Evolutionary conservation across 192 early-diverging fungal genomes (phyloP).

Genomic region (Coemansia sp.): DNA sequence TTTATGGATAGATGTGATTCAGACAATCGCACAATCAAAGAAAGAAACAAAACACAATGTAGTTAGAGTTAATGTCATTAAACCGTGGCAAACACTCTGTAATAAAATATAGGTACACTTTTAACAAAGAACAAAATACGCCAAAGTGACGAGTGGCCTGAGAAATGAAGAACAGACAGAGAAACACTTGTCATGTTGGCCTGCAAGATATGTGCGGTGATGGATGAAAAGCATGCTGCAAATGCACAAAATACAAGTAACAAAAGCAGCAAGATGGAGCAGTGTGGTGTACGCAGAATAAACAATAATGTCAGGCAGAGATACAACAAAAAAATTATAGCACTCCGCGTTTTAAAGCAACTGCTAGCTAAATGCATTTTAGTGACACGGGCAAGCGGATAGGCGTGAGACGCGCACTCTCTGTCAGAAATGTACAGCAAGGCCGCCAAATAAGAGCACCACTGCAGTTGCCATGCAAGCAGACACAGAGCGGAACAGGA

Average conservation of each 20-base stretch:
- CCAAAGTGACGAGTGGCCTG: not conserved
- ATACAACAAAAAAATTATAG: not conserved
- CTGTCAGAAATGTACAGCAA: slow-evolving; percentile 7
- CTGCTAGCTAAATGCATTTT: not conserved
- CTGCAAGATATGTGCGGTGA: not conserved
- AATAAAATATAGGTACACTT: not conserved
- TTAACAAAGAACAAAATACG: not conserved
- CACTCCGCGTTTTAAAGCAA: not conserved
- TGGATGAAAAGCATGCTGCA: not conserved
- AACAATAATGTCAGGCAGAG: not conserved
- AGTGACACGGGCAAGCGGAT: not conserved
- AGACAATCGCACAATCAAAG: slow-evolving; percentile 10
- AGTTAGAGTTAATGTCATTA: slow-evolving; percentile 9
- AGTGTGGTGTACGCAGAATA: not conserved
- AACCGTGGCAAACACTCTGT: slow-evolving; percentile 6
- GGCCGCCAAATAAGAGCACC: slow-evolving; percentile 1
- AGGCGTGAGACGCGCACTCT: not conserved
- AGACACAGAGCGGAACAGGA: slow-evolving; percentile 1
- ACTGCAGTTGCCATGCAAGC: not conserved
- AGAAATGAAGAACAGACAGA: not conserved
- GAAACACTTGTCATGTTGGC: not conserved
- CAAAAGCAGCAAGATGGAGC: not conserved
- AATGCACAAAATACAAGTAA: not conserved
- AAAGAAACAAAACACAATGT: slow-evolving; percentile 15
- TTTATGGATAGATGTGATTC: slow-evolving; percentile 1